Evolutionary conservation across 139 green algal genomes (phyloP), one percentile per base, ranked within the genome.

Genomic region (Monoraphidium neglectum): DNA sequence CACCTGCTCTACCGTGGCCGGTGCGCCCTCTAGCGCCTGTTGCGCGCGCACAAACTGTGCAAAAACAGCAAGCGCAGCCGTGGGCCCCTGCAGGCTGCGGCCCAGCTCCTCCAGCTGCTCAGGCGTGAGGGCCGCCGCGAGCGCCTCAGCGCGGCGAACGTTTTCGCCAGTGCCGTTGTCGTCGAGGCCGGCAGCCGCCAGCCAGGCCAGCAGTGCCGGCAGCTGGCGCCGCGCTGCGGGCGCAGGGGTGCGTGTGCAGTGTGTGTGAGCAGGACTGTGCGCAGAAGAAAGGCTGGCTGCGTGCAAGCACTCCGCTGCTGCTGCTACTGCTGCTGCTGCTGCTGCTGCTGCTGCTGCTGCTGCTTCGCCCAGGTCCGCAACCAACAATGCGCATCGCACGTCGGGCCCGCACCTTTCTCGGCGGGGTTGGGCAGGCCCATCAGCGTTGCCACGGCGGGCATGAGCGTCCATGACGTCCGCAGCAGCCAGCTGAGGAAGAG

Each of bases 401-500:
- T 12, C 43, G 43, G 43, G 43, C 43, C 8, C 43, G 8, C 43
- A 51, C 43, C 23, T 18, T 43, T 57, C 8, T 35, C 59, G n/a
- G 64, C 35, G 21, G 73, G 63, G 23, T 73, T 47, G 36, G 73
- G 73, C 26, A 79, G 73, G 6, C 49, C 63, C 32, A 79, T 62
- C 33, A 79, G 49, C 63, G 64, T 3, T 24, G 73, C 73, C 8
- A 79, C 37, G 8, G 62, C 66, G 30, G 73, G 73, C 18, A 43
- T 15, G 15, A 79, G 30, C 15, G 63, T n/a, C 73, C 73, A 79
- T 36, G 73, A 73, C 24, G 26, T 49, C 12, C 49, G 63, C 49
- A 73, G 36, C 63, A 79, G 33, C 73, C 73, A 79, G 24, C 47
- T 28, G 12, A 79, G 73, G 47, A 79, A 26, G 6, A 79, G 63